A percentile compares a stretch with the other conserved stretches of the same genome.
Conservation (phyloP, 192 early-diverging fungal species). For the Helicostylum pulchrum region DNA sequence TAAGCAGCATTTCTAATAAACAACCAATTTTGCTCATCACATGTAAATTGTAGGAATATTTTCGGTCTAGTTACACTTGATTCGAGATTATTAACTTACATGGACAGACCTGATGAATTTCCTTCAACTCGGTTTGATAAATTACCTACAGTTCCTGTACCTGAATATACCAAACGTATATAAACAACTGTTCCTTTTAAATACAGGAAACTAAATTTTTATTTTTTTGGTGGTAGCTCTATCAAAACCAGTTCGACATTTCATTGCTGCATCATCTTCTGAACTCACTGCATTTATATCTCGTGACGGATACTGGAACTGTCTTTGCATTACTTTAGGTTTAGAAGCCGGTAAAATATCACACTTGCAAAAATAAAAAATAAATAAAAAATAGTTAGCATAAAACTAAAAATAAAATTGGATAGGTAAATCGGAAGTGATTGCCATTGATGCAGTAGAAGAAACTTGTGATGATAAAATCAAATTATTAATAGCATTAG, state of each 20-base stretch:
- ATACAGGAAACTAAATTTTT: background rate
- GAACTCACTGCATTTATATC: conserved; percentile 35
- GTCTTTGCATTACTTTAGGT: conserved; percentile 25
- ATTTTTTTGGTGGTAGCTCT: background rate
- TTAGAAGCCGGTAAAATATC: conserved; percentile 27
- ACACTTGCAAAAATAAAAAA: too few species aligned
- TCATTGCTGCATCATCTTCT: conserved; percentile 32
- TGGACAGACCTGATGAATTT: conserved; percentile 30
- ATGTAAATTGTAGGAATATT: conserved; percentile 27
- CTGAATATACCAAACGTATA: conserved; percentile 5
- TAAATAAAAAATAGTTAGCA: conserved; percentile 2
- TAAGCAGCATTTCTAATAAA: background rate
- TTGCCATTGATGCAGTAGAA: conserved; percentile 34
- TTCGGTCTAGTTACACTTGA: conserved; percentile 27
- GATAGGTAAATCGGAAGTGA: conserved; percentile 36
- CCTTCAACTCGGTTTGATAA: conserved; percentile 30
- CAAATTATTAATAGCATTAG: conserved; percentile 19
- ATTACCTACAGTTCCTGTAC: conserved; percentile 17
- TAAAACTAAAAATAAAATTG: background rate
- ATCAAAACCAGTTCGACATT: conserved; percentile 18
- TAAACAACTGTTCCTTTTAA: background rate
- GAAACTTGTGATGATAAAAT: conserved; percentile 11
- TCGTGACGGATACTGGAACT: conserved; percentile 35
- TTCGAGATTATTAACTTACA: conserved; percentile 29
- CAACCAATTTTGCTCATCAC: background rate